Evolutionary conservation across 441 rosid species (phyloP), one percentile per base, ranked within the genome.

Genomic region (Erysimum pusillum): DNA sequence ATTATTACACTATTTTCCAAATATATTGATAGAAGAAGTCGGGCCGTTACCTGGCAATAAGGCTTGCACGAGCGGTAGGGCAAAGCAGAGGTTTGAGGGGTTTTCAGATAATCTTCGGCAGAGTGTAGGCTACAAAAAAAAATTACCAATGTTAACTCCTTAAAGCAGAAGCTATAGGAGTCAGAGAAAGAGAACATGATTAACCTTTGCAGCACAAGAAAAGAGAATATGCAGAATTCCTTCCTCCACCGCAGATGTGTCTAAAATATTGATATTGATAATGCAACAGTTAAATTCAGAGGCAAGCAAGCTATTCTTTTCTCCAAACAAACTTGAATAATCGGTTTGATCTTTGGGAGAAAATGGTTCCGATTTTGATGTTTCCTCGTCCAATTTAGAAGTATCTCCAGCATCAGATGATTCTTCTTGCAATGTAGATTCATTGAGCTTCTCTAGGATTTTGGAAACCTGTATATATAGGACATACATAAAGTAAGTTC

Each of bases 201-300:
- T 80, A 82, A 92, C 97, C 97, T 92, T 90, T 79, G 96, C 90
- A 77, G 91, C 96, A 87, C 97, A 92, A 82, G 96, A 93, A 81
- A 82, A 89, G 74, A 92, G 92, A 85, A 89, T 90, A 72, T 92
- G 96, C 71, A 92, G 84, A 85, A 90, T 82, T 77, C 94, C 97
- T 85, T 92, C 97, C 85, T 92, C 97, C 73, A 89, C 91, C 9
- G 89, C 94, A 42, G 86, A 87, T 44, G 85, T 74, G 70, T 92
- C 94, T 87, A 92, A 84, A 53, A 53, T 53, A 52, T 11, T 11
- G 72, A 88, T 75, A 79, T 81, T 85, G 45, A 90, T 76, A 84
- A 84, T 80, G 80, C 85, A 85, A 42, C 75, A 69, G 77, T 90
- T 89, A 85, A 91, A 85, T 11, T 80, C 74, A 83, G 81, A 88